Base-by-base conservation (phyloP, 2,329 filamentous ascomycete genomes). In the Cladosporium sp. region DNA sequence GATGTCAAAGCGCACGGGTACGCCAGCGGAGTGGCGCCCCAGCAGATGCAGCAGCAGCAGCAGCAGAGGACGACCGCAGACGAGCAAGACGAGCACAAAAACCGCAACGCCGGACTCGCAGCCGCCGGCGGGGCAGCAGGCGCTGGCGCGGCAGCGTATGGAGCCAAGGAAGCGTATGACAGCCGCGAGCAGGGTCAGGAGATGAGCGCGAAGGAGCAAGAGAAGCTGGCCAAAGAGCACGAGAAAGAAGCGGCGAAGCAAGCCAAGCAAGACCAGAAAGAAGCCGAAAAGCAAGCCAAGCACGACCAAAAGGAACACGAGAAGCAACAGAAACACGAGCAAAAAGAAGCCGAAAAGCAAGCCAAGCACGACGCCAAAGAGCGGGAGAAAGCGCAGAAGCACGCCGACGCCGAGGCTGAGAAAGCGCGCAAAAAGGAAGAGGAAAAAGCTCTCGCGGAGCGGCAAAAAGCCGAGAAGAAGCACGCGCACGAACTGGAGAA, bases 151-250 rank as follows among this genome's bases (percentile, higher is more conserved):
- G 59, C 63, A 37, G 50, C 44, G n/a, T 56, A 57, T 11, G 56
- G 45, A 15, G 38, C 39, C 8, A 34, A 20, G 17, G 30, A 50
- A 22, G 34, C 27, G 3, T 39, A 29, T 17, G 36, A n/a, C n/a
- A 41, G 24, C 20, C 43, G 40, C 44, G 19, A 37, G 29, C 13
- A 44, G 29, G 15, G n/a, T 13, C 32, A 5, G 32, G 13, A 34
- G 32, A 5, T 13, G 12, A 15, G n/a, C 32, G 73, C 78, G 37
- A 65, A 78, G 17, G 50, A 42, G 24, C 51, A 51, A n/a, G 52
- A 59, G 24, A 54, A 54, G 13, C 45, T 59, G 50, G 66, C 66
- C 6, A 58, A 63, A 27, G 68, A 68, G 56, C 65, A 67, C 47
- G 49, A 61, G 29, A 61, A 60, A 19, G 60, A 68, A 15, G 67